These are phyloP conservation scores for Ettlia oleoabundans DNA, from an alignment of 139 green algal genomes.

Conservation along the genomic window DNA sequence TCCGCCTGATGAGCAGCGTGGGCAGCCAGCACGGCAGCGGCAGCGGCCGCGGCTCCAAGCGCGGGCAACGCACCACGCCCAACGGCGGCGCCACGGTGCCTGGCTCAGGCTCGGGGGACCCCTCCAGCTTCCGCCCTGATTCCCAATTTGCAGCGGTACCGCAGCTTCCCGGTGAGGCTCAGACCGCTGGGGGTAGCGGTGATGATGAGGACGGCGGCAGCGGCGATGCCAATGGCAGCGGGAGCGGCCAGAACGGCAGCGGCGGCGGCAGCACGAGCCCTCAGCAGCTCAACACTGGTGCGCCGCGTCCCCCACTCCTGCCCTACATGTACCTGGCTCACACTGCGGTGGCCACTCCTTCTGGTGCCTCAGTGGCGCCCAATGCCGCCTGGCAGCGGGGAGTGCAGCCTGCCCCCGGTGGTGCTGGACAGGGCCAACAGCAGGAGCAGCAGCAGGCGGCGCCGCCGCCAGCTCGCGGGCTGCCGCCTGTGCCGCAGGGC, in stretches of 20 bases:
- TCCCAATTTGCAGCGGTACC: conserved; percentile 48
- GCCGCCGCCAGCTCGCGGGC: not conserved
- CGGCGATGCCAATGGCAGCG: conserved; percentile 30
- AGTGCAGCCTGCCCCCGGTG: not conserved
- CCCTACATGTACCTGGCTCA: conserved; percentile 27
- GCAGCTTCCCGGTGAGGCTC: conserved; percentile 25
- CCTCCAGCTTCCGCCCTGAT: conserved; percentile 33
- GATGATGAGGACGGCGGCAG: conserved; percentile 36
- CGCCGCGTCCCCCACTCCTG: not conserved
- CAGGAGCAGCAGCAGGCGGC: conserved; percentile 20
- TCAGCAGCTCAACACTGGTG: not conserved
- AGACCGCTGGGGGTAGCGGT: conserved; percentile 31
- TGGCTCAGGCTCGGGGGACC: conserved; percentile 17
- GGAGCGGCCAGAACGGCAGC: conserved; percentile 9
- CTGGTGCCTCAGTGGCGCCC: conserved; percentile 2
- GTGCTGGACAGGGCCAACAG: too few relatives aligned
- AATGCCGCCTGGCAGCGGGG: conserved; percentile 15
- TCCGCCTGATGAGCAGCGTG: conserved; percentile 31
- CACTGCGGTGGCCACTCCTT: conserved; percentile 9
- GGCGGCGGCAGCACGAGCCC: conserved; percentile 40
- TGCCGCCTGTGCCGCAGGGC: conserved; percentile 3
- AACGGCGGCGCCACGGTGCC: conserved; percentile 34
- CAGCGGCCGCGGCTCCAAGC: conserved; percentile 18
- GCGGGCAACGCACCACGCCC: conserved; percentile 25
- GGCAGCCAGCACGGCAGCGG: conserved; percentile 33